A percentile compares a stretch with the other conserved stretches of the same genome.
Evolutionary conservation across 768 basidiomycete genomes (phyloP).

Genomic region (Pisolithus albus): DNA sequence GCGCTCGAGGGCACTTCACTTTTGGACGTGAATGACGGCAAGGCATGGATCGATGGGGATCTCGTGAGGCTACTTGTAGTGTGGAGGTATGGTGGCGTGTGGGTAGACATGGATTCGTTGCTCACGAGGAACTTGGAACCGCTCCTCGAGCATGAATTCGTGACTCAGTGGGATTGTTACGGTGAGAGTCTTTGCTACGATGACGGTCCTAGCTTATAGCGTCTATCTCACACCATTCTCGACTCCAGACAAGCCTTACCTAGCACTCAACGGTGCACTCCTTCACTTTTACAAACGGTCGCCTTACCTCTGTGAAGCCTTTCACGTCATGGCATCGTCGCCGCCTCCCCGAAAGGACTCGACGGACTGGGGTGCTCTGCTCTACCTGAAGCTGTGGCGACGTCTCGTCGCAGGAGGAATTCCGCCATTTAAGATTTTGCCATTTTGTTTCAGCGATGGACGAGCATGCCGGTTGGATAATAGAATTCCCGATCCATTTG

Average conservation of each 20-base stretch:
- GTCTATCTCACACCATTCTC: background rate
- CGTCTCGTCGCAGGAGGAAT: conserved; percentile 65
- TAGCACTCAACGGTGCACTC: conserved; percentile 84
- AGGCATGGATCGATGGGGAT: conserved; percentile 95
- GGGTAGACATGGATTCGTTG: conserved; percentile 97
- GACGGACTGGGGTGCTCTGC: conserved; percentile 89
- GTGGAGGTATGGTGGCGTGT: conserved; percentile 89
- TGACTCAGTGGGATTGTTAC: conserved; percentile 99
- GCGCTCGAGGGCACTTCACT: conserved; percentile 60
- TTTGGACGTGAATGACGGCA: conserved; percentile 57
- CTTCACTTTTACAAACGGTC: conserved; percentile 91
- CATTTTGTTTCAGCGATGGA: conserved; percentile 92
- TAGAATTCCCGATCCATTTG: conserved; percentile 88
- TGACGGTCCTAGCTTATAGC: background rate
- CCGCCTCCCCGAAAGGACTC: conserved; percentile 67
- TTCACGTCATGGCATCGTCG: conserved; percentile 80
- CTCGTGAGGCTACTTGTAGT: conserved; percentile 80
- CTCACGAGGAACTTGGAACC: conserved; percentile 83
- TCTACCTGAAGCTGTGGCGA: conserved; percentile 90
- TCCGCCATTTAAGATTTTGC: conserved; percentile 85
- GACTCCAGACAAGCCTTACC: conserved; percentile 61
- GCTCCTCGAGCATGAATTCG: conserved; percentile 89
- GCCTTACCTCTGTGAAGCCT: conserved; percentile 95
- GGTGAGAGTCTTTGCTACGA: conserved; percentile 40
- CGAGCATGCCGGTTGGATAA: conserved; percentile 90